These are phyloP conservation scores for Chlorella sp. DNA, from an alignment of 139 green algal species.

Conservation along the genomic window DNA sequence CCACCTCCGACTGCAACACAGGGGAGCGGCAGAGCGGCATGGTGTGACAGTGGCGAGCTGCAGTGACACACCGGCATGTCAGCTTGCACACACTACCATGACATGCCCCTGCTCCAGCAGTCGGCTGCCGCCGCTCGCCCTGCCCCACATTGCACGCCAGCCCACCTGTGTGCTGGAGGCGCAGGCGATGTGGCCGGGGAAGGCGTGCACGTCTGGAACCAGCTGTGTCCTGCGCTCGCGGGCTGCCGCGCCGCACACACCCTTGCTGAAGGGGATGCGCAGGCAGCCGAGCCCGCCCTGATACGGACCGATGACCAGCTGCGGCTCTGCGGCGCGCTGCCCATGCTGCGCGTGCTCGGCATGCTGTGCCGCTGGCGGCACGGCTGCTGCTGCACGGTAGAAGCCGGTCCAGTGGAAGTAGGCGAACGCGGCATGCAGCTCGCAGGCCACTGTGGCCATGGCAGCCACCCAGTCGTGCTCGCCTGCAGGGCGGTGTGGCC, in stretches of 20 bases:
- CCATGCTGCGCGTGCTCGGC: not conserved
- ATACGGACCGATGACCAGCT: slow-evolving; percentile 63
- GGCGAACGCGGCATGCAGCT: slow-evolving; percentile 60
- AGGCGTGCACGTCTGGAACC: slow-evolving; percentile 60
- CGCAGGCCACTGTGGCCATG: slow-evolving; percentile 55
- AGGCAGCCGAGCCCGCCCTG: slow-evolving; percentile 62
- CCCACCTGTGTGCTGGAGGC: slow-evolving; percentile 42
- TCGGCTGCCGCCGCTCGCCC: no score
- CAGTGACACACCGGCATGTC: no score
- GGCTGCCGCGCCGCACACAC: slow-evolving; percentile 67
- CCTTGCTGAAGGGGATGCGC: slow-evolving; percentile 54
- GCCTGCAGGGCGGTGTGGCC: slow-evolving; percentile 19
- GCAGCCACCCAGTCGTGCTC: slow-evolving; percentile 59
- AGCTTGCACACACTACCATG: no score
- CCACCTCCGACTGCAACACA: slow-evolving; percentile 48
- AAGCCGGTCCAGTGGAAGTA: slow-evolving; percentile 68
- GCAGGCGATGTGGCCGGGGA: slow-evolving; percentile 69
- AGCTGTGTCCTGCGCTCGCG: slow-evolving; percentile 49
- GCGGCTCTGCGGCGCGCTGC: not conserved
- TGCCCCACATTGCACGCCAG: no score
- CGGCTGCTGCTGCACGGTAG: not conserved
- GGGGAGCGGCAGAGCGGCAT: no score
- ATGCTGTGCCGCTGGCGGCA: not conserved
- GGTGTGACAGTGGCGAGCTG: no score
- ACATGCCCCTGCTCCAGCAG: no score